These are phyloP conservation scores for Candida qinlingensis DNA, from an alignment of 805 yeast genomes.

Conservation along the genomic window DNA sequence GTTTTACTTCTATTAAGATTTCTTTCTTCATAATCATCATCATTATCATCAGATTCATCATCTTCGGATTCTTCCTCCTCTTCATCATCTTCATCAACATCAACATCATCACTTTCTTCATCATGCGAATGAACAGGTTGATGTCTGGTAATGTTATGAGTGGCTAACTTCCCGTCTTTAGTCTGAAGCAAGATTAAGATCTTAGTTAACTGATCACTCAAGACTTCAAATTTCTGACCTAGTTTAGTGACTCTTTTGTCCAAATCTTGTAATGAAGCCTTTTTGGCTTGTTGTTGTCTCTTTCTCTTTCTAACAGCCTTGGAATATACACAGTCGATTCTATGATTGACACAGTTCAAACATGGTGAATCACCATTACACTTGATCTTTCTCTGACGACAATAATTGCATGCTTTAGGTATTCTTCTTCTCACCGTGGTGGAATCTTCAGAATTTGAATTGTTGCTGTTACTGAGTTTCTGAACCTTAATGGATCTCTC, in stretches of 20 bases:
- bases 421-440: constrained; percentile 26
- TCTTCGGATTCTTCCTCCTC: background rate
- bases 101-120: background rate
- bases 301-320: constrained; percentile 21
- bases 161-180: background rate
- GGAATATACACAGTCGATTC: constrained; percentile 70
- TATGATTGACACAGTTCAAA: constrained; percentile 79
- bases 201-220: constrained; percentile 11
- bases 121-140: background rate
- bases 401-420: constrained; percentile 35
- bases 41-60: constrained; percentile 1
- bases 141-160: background rate
- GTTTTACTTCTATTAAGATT: background rate
- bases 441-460: background rate
- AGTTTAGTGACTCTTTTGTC: constrained; percentile 19
- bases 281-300: constrained; percentile 12
- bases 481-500: background rate
- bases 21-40: background rate
- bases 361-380: constrained; percentile 45
- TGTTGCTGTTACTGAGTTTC: background rate
- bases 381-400: constrained; percentile 37
- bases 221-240: constrained; percentile 13
- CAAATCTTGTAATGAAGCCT: constrained; percentile 20
- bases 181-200: constrained; percentile 11
- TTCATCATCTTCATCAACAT: background rate